These are phyloP conservation scores for Madurella fahalii DNA, from an alignment of 2,329 filamentous ascomycete genomes.

Conservation along the genomic window DNA sequence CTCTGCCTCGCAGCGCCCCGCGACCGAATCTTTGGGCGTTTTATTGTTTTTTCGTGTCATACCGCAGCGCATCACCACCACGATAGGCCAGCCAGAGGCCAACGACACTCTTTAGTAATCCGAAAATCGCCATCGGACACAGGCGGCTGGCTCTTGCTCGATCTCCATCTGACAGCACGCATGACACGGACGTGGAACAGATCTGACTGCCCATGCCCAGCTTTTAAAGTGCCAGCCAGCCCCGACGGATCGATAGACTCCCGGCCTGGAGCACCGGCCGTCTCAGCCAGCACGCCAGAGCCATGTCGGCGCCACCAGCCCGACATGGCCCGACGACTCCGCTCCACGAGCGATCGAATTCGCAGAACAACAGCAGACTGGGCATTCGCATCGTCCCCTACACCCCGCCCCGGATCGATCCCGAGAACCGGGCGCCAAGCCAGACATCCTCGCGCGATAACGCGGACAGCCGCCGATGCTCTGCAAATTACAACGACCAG, in stretches of 20 bases:
- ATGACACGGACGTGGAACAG: constrained; percentile 32
- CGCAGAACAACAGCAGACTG: constrained; percentile 39
- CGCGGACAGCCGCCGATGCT: constrained; percentile 19
- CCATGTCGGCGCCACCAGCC: constrained; percentile 29
- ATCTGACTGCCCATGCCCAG: constrained; percentile 26
- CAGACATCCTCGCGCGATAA: constrained; percentile 26
- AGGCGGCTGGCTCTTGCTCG: neutral
- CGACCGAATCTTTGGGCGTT: neutral
- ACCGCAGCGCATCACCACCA: neutral
- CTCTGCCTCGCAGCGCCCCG: neutral
- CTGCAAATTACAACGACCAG: constrained; percentile 22
- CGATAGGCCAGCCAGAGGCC: neutral
- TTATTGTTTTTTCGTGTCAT: neutral
- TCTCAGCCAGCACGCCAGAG: constrained; percentile 21
- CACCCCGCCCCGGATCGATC: constrained; percentile 40
- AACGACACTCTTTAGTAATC: neutral
- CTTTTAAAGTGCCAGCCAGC: constrained; percentile 22
- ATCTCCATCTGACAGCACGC: constrained; percentile 15
- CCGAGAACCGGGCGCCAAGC: constrained; percentile 25
- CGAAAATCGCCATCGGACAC: neutral
- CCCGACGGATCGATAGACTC: constrained; percentile 19
- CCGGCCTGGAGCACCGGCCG: constrained; percentile 25
- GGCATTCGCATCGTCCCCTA: constrained; percentile 49
- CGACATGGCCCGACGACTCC: constrained; percentile 33
- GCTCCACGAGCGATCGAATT: constrained; percentile 38